Evolutionary conservation across 345 rosid species (phyloP), one percentile per base, ranked within the genome.

Genomic region (Salix udensis): DNA sequence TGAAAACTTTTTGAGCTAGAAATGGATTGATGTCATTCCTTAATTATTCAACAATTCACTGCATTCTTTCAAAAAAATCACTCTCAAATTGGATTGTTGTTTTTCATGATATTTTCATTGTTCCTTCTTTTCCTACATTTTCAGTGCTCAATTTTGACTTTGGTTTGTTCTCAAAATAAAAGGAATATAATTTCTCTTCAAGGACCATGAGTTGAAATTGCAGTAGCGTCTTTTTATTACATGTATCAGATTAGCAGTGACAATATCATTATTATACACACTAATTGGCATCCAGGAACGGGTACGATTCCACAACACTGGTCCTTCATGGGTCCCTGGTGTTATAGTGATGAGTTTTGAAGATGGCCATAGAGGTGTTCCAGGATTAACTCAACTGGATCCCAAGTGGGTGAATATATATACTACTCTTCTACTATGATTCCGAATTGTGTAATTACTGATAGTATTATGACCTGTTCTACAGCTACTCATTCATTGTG

Each of bases 301-400:
- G 28, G 90, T 93, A 30, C 86, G 82, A 30, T 91, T 95, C 85
- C 94, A 87, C 76, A 95, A 91, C 74, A 87, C 90, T 18, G 94
- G 96, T 53, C 91, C 92, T 60, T 87, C 91, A 62, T 84, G 88
- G 55, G 71, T 91, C 74, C 94, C 90, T 12, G 99, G 98, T 34
- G 86, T 91, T 76, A 89, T 93, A 60, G 93, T 85, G 78, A 90
- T 93, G 93, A 89, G 94, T 86, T 86, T 96, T 81, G 97, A 96
- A 86, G 98, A 91, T 86, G 94, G 94, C 61, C 81, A 79, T 52
- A 81, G 84, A 80, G 93, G 88, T 76, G 73, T 78, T 68, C 87
- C 90, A 2, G 91, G 91, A 72, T 72, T 91, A 78, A 80, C 93
- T 73, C 92, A 87, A 79, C 84, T 91, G 72, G 98, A 96, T 86